These are phyloP conservation scores for Lactarius hengduanensis DNA, from an alignment of 768 basidiomycete species.

Conservation along the genomic window DNA sequence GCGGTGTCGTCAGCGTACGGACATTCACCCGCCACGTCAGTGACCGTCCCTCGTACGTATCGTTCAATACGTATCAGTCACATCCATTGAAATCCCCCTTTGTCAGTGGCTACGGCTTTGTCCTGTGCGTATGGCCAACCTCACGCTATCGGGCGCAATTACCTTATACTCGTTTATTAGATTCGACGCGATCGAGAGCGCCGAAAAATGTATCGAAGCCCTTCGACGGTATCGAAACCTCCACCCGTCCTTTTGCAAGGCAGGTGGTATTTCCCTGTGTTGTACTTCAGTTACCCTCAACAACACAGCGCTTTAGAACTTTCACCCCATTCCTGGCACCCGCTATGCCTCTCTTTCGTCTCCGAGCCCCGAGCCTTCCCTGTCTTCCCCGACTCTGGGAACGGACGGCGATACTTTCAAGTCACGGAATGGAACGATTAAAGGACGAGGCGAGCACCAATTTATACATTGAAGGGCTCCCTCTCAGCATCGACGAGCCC, in stretches of 20 bases:
- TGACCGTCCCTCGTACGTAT: constrained; percentile 56
- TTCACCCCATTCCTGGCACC: constrained; percentile 84
- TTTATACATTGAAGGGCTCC: constrained; percentile 80
- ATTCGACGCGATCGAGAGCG: constrained; percentile 63
- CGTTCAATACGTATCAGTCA: constrained; percentile 1
- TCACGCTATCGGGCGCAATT: background rate
- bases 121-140: constrained; percentile 52
- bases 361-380: constrained; percentile 19
- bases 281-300: background rate
- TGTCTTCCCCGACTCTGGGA: constrained; percentile 15
- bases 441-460: constrained; percentile 68
- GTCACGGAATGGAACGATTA: constrained; percentile 73
- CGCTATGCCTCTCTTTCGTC: constrained; percentile 44
- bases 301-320: constrained; percentile 41
- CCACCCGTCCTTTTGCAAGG: constrained; percentile 88
- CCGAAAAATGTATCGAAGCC: constrained; percentile 70
- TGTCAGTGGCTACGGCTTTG: constrained; percentile 73
- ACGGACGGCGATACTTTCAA: constrained; percentile 52
- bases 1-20: constrained; percentile 70
- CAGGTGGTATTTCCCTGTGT: constrained; percentile 32
- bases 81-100: background rate
- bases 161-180: constrained; percentile 38
- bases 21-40: constrained; percentile 83
- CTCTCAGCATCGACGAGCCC: constrained; percentile 65
- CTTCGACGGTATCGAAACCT: constrained; percentile 72